A percentile compares a stretch with the other conserved stretches of the same genome.
Conservation (phyloP, 306 rosid species). For the Quercus suber region DNA sequence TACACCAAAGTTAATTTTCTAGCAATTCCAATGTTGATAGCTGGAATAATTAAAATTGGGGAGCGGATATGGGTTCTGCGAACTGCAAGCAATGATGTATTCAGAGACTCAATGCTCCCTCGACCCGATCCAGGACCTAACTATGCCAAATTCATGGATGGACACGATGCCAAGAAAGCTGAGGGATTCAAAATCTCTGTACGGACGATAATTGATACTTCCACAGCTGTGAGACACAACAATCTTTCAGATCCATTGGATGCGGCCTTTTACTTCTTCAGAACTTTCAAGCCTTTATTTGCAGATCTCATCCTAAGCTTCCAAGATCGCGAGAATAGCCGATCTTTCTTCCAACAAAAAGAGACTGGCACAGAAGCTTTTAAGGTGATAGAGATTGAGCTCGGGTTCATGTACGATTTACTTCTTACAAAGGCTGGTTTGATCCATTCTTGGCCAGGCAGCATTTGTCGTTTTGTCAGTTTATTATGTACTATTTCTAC, state of each 20-base stretch:
- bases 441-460: neutral
- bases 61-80: neutral
- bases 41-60: slow-evolving; percentile 14
- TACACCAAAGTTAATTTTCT: neutral
- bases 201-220: no score
- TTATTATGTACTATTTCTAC: neutral
- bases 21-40: neutral
- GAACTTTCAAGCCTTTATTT: no score
- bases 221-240: no score
- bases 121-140: no score
- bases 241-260: no score
- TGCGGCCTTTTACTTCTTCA: no score
- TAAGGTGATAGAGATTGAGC: neutral
- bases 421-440: neutral
- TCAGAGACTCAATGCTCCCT: no score
- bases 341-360: neutral
- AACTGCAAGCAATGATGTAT: neutral
- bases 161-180: no score
- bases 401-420: neutral
- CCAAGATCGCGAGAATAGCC: neutral
- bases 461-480: neutral
- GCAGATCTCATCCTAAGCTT: neutral
- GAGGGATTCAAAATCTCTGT: no score
- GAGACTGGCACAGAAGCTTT: neutral
- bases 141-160: no score